Evolutionary conservation across 768 basidiomycete genomes (phyloP), one percentile per base, ranked within the genome.

Genomic region (Porphyrellus cyaneotinctus): DNA sequence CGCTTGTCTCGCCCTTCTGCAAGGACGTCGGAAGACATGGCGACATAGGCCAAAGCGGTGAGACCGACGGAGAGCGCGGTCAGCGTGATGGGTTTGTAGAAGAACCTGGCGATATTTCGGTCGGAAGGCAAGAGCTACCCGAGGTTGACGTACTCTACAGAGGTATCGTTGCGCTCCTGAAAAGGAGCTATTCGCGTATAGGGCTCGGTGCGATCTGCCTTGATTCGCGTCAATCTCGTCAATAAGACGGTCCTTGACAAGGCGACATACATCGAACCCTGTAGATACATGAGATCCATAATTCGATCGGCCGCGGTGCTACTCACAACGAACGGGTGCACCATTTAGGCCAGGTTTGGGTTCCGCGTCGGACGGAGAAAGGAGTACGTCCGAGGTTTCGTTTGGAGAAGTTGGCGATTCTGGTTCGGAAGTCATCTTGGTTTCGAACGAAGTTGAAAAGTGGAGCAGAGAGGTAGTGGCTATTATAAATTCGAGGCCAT

Each of bases 101-200:
- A 88, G 72, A 92, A 93, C 61, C 89, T 91, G 46, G n/a, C 35
- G 33, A 51, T 23, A n/a, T 49, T 43, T 58, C 47, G 24, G 49
- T 28, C 23, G 50, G 49, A 38, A 35, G 12, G 50, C 35, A 33
- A 46, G 49, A 31, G 20, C 12, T 13, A 13, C 0, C 28, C 15
- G 50, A 31, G 35, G 38, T 8, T 4, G 37, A 47, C 85, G 60
- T 61, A 90, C 89, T 91, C 91, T 56, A 92, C 78, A 58, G 82
- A 88, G 22, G 90, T 88, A 64, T 92, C 90, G 65, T 83, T 78
- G 62, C 77, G 82, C 72, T 91, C 88, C 67, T 91, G 88, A 67
- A 92, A 92, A 24, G 90, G 90, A 42, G 77, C 76, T 59, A 90
- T 92, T 52, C 84, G 80, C 18, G 90, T 92, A 64, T 92, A 92